phyloP scores from a whole-genome alignment of 176 grass and related monocot species.

The Hyparrhenia diplandra region DNA sequence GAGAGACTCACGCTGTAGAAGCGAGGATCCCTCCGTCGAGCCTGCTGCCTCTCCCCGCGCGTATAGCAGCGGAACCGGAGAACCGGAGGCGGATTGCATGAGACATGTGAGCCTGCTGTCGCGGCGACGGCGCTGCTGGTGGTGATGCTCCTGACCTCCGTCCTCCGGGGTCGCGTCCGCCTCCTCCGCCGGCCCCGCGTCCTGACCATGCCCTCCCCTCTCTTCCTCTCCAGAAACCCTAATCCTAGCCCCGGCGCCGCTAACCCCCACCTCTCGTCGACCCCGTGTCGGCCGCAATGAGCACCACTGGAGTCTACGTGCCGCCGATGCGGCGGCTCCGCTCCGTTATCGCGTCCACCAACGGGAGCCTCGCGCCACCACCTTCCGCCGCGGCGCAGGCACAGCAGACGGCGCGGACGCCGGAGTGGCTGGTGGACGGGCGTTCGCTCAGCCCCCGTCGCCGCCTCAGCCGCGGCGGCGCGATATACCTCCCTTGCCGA shows the following conservation, averaged over 20 bases:
- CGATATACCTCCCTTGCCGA: neutral
- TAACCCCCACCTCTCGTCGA: neutral
- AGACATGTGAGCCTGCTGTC: constrained; percentile 26
- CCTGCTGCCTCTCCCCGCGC: neutral
- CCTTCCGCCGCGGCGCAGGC: constrained; percentile 23
- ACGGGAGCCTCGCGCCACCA: constrained; percentile 53
- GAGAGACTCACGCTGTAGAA: neutral
- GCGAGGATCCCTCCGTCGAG: neutral
- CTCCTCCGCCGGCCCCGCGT: constrained; percentile 33
- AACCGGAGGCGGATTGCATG: constrained; percentile 33
- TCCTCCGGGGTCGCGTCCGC: constrained; percentile 51
- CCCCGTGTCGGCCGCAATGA: constrained; percentile 29
- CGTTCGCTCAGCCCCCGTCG: constrained; percentile 31
- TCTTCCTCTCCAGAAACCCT: constrained; percentile 52
- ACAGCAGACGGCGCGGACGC: constrained; percentile 15
- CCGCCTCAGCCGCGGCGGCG: constrained; percentile 23
- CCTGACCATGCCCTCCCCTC: constrained; percentile 48
- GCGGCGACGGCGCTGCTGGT: constrained; percentile 26
- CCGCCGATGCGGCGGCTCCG: constrained; percentile 83
- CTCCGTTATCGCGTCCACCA: constrained; percentile 76
- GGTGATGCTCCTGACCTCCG: constrained; percentile 62
- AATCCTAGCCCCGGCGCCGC: constrained; percentile 21
- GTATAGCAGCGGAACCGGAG: neutral
- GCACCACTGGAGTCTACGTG: constrained; percentile 65
- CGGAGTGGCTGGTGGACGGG: constrained; percentile 44